Evolutionary conservation across 2,329 filamentous ascomycete genomes (phyloP).

Genomic region (Pseudogymnoascus pannorum): DNA sequence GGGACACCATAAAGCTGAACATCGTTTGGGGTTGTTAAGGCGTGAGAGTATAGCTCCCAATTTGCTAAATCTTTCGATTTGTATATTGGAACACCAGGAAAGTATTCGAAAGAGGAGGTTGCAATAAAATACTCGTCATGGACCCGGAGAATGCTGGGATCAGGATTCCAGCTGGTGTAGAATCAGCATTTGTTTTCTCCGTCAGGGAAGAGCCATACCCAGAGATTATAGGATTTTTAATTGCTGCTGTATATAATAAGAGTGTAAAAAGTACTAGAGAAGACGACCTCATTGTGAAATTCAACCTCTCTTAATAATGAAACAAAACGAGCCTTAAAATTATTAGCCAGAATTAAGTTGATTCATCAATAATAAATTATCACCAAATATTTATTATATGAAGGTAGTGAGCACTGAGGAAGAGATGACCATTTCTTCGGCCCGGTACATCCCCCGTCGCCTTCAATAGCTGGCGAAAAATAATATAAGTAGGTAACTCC

Average conservation of each 20-base stretch:
- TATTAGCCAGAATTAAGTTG: neutral
- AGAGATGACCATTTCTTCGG: neutral
- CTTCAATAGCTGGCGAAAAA: neutral
- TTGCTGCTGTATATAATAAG: neutral
- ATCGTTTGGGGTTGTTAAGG: conserved; percentile 13
- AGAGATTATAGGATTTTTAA: neutral
- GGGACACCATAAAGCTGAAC: conserved; percentile 14
- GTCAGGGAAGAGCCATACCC: neutral
- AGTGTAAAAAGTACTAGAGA: neutral
- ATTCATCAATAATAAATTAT: neutral
- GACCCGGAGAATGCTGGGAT: conserved; percentile 45
- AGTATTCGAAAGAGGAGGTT: conserved; percentile 49
- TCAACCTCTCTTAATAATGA: neutral
- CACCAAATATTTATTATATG: neutral
- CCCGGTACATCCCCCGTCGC: neutral
- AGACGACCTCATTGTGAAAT: neutral
- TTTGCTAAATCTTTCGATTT: conserved; percentile 39
- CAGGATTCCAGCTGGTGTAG: conserved; percentile 41
- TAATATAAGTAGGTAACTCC: neutral
- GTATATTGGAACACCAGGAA: conserved; percentile 45
- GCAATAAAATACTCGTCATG: conserved; percentile 44
- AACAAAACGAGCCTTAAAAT: neutral
- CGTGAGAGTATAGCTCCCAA: conserved; percentile 31
- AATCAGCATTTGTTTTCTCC: neutral
- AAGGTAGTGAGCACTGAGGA: neutral